Evolutionary conservation across 2,329 filamentous ascomycete genomes (phyloP), one percentile per base, ranked within the genome.

Genomic region (Macrophomina tecta): DNA sequence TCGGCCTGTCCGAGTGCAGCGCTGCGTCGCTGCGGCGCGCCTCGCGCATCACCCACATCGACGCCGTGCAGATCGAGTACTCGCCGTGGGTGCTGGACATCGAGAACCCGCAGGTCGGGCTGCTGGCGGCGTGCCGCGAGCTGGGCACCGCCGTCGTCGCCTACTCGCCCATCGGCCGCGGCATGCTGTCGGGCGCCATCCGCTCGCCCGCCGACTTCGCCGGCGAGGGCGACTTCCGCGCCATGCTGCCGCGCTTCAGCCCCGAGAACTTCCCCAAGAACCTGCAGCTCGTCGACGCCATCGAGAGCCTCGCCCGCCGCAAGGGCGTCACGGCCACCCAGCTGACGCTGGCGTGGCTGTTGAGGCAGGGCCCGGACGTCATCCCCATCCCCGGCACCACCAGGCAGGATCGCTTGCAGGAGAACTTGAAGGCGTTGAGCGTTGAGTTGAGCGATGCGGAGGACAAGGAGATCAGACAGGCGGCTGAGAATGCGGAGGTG

Each of bases 311-410:
- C 6, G 79, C 78, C 8, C 71, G 74, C 64, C 70, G 74, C 68
- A 89, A 90, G 76, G 82, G 79, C 3, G 82, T 80, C 53, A 88
- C 88, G 0, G 70, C 86, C 0, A 82, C 81, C 1, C 85, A 91
- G 73, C 73, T 91, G 38, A 84, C 86, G 1, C 68, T 81, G n/a
- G 77, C 77, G 6, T 80, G 79, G 77, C 56, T 80, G 48, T 32
- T 79, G 68, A 72, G 72, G 6, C 78, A 80, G 66, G 78, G 83
- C 2, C 75, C 78, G 8, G 76, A 81, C 62, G 76, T 72, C 78
- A 84, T 88, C 71, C 86, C 89, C 0, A 90, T 86, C 67, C 85
- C 85, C 0, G 85, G 85, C 12, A 78, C 76, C 11, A 77, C 75
- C 8, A 74, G 71, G 66, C 8, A 73, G 4, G 68, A 73, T 30